phyloP scores from a whole-genome alignment of 805 yeast genomes.

The Kodamaea nitidulidarum region DNA sequence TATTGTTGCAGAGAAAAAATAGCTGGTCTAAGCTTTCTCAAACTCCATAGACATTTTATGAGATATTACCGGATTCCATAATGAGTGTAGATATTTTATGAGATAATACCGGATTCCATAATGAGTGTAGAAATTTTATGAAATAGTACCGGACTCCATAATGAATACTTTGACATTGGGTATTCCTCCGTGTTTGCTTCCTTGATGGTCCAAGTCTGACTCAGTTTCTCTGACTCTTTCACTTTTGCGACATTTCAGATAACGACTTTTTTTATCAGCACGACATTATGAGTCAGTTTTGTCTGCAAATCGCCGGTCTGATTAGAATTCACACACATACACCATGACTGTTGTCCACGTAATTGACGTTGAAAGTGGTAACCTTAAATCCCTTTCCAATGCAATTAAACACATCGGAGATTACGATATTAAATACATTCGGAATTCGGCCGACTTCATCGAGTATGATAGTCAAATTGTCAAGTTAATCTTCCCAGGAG shows the following conservation, averaged over 20 bases:
- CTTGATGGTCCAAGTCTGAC: too few relatives aligned
- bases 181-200: too few relatives aligned
- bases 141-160: too few relatives aligned
- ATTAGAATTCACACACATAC: background rate
- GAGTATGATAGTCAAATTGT: constrained; percentile 40
- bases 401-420: constrained; percentile 75
- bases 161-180: too few relatives aligned
- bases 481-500: constrained; percentile 85
- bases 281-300: constrained; percentile 2
- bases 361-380: constrained; percentile 93
- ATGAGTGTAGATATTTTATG: too few relatives aligned
- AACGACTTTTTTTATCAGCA: background rate
- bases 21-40: constrained; percentile 1
- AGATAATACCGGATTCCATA: too few relatives aligned
- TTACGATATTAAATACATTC: constrained; percentile 59
- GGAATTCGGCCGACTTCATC: constrained; percentile 52
- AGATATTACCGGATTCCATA: too few relatives aligned
- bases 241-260: too few relatives aligned
- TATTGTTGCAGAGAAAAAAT: constrained; percentile 23
- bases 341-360: constrained; percentile 45
- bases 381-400: constrained; percentile 81
- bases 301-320: background rate
- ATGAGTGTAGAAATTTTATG: too few relatives aligned
- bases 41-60: too few relatives aligned
- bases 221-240: too few relatives aligned